Evolutionary conservation across 2,329 filamentous ascomycete genomes (phyloP), one percentile per base, ranked within the genome.

Genomic region (Mycosphaerelloides madeirae): DNA sequence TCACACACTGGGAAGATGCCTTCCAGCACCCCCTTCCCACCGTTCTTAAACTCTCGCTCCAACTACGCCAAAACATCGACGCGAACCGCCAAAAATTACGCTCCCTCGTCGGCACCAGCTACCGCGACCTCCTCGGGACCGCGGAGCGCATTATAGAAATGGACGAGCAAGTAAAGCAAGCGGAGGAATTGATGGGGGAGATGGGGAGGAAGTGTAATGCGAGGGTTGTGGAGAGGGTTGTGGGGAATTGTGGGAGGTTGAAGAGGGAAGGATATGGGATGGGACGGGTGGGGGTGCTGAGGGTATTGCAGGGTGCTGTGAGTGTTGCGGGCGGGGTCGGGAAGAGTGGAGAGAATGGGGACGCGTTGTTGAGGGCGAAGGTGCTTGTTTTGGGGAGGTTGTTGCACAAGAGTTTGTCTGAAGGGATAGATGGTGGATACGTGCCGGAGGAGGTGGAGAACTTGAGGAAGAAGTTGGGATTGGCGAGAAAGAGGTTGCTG

Each of bases 91-190:
- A 81, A 66, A 82, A 80, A 68, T 71, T 85, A 56, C 75, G 81
- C 56, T 76, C 77, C 53, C 73, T 84, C 44, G 81, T 85, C 51
- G 81, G 81, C 15, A 73, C 77, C 56, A 79, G 80, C 60, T 97
- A 97, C 68, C 85, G 91, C 55, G 87, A 93, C 58, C 80, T 97
- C 7, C 80, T 97, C 19, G 87, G 87, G 41, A 96, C 91, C 0
- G 91, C 91, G 43, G 90, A 96, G 68, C 83, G 83, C n/a, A 97
- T 97, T 55, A 85, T 96, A 43, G 78, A 83, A 49, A 95, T 97
- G 87, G 85, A 87, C 55, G 69, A 68, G 31, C 82, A 91, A 62
- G 91, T 93, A 69, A 78, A 83, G 49, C 70, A 74, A 11, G 84
- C 88, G 13, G 88, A 95, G 65, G 71, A 74, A 4, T 78, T 82